Evolutionary conservation across 2,329 filamentous ascomycete genomes (phyloP), one percentile per base, ranked within the genome.

Genomic region (Talaromyces atroroseus): DNA sequence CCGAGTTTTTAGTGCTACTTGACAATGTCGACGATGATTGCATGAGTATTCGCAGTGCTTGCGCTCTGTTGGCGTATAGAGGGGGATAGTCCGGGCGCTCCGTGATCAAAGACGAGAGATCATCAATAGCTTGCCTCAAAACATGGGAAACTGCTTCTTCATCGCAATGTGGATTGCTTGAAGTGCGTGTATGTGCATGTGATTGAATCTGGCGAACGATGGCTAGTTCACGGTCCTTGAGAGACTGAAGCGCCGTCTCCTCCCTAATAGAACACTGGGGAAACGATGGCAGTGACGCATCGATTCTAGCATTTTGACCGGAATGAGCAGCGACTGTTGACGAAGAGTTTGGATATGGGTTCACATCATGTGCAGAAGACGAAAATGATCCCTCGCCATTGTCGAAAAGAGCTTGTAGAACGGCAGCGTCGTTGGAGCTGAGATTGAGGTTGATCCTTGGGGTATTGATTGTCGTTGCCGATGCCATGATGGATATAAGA

Each of bases 1-100:
- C 50, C 2, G 32, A 52, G 40, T 34, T 21, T 8, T 40, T 44
- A 44, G 38, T 26, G 18, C 5, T 40, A 29, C 26, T 16, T 18
- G 34, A 40, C 26, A 7, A 10, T 44, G 32, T 21, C 14, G 55
- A 34, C 40, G 71, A 64, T 14, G 58, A 53, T 14, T 64, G 62
- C n/a, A 74, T 64, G 1, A 74, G 64, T 42, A 77, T 61, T 5
- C 76, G 70, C 1, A 69, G 57, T 61, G 73, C 68, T 68, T 84
- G 82, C 2, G 82, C 82, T 45, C 80, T 76, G 60, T 84, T 84
- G 49, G 78, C 74, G 56, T 80, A 79, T 11, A 79, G 79, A 6
- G 80, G 78, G 1, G 82, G 78, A 59, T 83, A 84, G 7, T 67
- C 65, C 4, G 79, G 77, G 16, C 77, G 59, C 11, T 70, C 56